phyloP scores from a whole-genome alignment of 257 asterid species.

The Gentiana straminea region DNA sequence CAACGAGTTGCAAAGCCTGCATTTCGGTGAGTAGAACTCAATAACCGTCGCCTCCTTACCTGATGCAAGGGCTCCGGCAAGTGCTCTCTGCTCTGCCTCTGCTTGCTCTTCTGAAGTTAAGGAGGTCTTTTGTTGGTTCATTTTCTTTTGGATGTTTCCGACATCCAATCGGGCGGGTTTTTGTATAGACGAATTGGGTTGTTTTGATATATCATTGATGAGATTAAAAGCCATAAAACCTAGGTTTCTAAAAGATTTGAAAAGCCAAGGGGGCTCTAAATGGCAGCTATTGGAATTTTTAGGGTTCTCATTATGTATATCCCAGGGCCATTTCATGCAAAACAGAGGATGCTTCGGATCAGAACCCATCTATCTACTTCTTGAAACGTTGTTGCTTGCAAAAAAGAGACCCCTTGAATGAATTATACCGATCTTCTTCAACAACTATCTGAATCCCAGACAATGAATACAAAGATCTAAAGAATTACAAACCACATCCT shows the following conservation, averaged over 20 bases:
- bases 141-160: constrained; percentile 5
- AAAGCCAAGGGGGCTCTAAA: constrained; percentile 60
- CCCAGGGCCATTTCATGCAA: constrained; percentile 83
- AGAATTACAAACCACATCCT: too few species aligned
- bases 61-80: constrained; percentile 57
- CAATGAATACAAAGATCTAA: too few species aligned
- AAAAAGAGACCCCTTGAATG: background rate
- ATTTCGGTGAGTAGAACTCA: constrained; percentile 80
- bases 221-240: constrained; percentile 34
- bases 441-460: constrained; percentile 3
- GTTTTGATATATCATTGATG: constrained; percentile 21
- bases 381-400: background rate
- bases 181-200: constrained; percentile 11
- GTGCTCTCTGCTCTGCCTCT: constrained; percentile 72
- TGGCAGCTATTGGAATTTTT: constrained; percentile 32
- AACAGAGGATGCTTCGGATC: constrained; percentile 31
- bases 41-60: constrained; percentile 62
- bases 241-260: constrained; percentile 44
- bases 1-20: constrained; percentile 72
- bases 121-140: constrained; percentile 5
- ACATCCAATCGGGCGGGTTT: constrained; percentile 5
- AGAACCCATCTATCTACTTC: constrained; percentile 26
- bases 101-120: constrained; percentile 47
- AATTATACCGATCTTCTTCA: background rate
- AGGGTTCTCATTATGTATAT: constrained; percentile 14